These are phyloP conservation scores for Colletotrichum sojae DNA, from an alignment of 2,329 filamentous ascomycete genomes.

Conservation along the genomic window DNA sequence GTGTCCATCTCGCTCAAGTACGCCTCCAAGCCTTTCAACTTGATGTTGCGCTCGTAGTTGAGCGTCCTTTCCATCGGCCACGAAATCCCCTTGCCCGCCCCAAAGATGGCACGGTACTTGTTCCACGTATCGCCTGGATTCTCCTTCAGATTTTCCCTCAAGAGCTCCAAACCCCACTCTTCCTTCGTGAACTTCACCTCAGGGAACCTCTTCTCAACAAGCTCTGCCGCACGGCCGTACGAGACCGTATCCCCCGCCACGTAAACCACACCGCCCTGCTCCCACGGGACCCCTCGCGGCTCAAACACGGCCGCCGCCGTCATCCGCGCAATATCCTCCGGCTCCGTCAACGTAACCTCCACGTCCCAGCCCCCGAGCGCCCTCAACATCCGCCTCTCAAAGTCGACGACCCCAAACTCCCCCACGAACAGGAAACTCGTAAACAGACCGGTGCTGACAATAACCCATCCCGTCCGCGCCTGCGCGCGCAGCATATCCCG, in stretches of 20 bases:
- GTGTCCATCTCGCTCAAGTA: constrained; percentile 48
- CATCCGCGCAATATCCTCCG: constrained; percentile 74
- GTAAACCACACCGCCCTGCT: constrained; percentile 62
- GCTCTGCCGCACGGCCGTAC: constrained; percentile 67
- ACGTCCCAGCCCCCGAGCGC: constrained; percentile 75
- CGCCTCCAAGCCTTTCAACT: constrained; percentile 57
- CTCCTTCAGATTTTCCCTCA: constrained; percentile 60
- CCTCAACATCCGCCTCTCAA: constrained; percentile 56
- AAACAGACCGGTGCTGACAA: constrained; percentile 79
- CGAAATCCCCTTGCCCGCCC: constrained; percentile 68
- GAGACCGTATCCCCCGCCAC: constrained; percentile 74
- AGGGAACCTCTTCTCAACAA: constrained; percentile 61
- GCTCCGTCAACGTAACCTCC: constrained; percentile 72
- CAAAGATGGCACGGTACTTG: constrained; percentile 75
- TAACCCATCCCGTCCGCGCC: constrained; percentile 67
- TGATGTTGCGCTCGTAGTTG: constrained; percentile 65
- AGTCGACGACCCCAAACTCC: constrained; percentile 74
- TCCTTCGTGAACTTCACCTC: constrained; percentile 61
- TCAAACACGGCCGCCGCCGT: constrained; percentile 69
- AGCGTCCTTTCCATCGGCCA: constrained; percentile 70
- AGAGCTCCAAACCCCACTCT: constrained; percentile 61
- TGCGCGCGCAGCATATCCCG: constrained; percentile 66
- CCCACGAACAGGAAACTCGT: constrained; percentile 77
- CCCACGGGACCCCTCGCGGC: constrained; percentile 50
- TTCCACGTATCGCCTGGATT: constrained; percentile 64